phyloP scores from a whole-genome alignment of 2,329 filamentous ascomycete genomes.

The Trichoderma sp. region DNA sequence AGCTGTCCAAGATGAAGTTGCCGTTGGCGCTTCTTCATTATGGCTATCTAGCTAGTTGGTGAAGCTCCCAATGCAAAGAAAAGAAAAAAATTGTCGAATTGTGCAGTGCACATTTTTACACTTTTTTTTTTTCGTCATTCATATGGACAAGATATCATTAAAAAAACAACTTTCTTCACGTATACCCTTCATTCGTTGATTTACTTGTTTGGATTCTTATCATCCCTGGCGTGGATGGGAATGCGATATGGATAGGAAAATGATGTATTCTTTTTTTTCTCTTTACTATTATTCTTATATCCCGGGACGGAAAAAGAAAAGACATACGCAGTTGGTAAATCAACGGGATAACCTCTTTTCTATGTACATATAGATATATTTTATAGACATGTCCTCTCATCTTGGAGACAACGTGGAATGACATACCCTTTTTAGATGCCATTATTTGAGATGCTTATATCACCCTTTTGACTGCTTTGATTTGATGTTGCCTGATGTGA shows the following conservation, averaged over 20 bases:
- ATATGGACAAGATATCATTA: background rate
- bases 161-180: slow-evolving; percentile 1
- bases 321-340: background rate
- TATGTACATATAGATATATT: slow-evolving; percentile 19
- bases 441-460: background rate
- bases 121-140: no score
- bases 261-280: slow-evolving; percentile 2
- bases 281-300: background rate
- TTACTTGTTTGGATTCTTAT: slow-evolving; percentile 12
- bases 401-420: slow-evolving; percentile 19
- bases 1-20: slow-evolving; percentile 8
- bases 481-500: background rate
- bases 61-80: background rate
- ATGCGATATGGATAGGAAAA: slow-evolving; percentile 17
- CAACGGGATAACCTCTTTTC: slow-evolving; percentile 6
- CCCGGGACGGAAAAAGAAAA: background rate
- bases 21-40: background rate
- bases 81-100: background rate
- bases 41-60: no score
- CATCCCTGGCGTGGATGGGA: slow-evolving; percentile 19
- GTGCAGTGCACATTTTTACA: slow-evolving; percentile 20
- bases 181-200: slow-evolving; percentile 18
- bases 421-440: slow-evolving; percentile 10
- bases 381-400: slow-evolving; percentile 18
- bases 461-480: background rate